Evolutionary conservation across 352 stramenopile genomes (phyloP).

Genomic region (Pythium apleroticum): DNA sequence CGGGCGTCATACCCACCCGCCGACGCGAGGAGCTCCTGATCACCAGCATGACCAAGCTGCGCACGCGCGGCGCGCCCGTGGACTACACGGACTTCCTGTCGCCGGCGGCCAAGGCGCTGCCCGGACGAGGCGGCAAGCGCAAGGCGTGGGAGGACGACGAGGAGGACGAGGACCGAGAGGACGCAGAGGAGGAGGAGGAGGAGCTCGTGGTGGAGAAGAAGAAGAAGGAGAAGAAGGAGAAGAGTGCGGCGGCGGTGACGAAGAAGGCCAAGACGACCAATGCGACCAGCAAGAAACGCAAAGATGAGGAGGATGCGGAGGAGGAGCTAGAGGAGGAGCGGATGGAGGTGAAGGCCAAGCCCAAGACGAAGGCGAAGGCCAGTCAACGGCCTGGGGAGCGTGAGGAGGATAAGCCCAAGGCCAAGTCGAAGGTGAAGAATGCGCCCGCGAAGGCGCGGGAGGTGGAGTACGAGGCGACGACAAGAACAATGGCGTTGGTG

Average conservation of each 20-base stretch:
- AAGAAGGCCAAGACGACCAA: conserved; percentile 11
- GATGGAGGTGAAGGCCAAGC: conserved; percentile 3
- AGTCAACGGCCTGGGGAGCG: not conserved
- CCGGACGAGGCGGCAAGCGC: conserved; percentile 13
- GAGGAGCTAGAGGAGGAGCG: not conserved
- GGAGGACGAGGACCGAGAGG: conserved; percentile 18
- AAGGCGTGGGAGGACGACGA: conserved; percentile 19
- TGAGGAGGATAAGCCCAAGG: conserved; percentile 10
- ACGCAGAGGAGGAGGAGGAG: not conserved
- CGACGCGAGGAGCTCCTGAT: not conserved
- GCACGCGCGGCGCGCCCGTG: conserved; percentile 31
- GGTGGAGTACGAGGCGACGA: conserved; percentile 5
- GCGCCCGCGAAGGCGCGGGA: conserved; percentile 2
- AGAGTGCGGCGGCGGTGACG: conserved; percentile 11
- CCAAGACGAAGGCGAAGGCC: conserved; percentile 5
- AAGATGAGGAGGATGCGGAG: not conserved
- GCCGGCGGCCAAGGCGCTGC: conserved; percentile 24
- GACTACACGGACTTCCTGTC: conserved; percentile 49
- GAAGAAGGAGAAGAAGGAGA: conserved; percentile 28
- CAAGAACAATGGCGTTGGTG: conserved; percentile 4
- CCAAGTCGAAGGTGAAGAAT: conserved; percentile 16
- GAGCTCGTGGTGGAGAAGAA: conserved; percentile 17
- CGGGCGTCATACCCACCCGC: conserved; percentile 6
- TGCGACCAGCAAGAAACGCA: not conserved
- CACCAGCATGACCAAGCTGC: conserved; percentile 34